Percentiles rank a stretch among this genome's conserved stretches.
Evolutionary conservation across 805 yeast species (phyloP).

Genomic region (Candida sonorensis): DNA sequence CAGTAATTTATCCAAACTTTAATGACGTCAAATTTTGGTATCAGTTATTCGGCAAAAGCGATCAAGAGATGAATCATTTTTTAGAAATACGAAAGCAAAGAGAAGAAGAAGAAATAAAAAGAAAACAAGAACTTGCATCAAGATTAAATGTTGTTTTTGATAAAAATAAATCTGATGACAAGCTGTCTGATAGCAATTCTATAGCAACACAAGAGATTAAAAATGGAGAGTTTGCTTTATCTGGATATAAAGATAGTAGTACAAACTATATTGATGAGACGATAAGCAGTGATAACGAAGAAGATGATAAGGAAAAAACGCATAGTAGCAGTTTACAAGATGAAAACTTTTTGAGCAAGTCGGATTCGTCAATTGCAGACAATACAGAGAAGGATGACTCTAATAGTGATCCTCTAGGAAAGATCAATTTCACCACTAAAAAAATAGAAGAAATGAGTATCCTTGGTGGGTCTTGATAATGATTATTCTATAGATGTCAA

Average conservation of each 20-base stretch:
- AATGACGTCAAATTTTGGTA: conserved; percentile 81
- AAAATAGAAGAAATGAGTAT: conserved; percentile 5
- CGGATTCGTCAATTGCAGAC: too few species aligned
- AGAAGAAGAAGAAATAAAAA: conserved; percentile 1
- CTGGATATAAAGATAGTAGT: background rate
- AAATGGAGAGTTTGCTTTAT: background rate
- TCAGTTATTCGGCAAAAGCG: conserved; percentile 71
- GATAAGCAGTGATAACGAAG: background rate
- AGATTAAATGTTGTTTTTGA: conserved; percentile 1
- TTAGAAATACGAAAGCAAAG: conserved; percentile 4
- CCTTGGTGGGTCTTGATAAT: background rate
- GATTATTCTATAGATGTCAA: background rate
- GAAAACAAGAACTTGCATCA: conserved; percentile 2
- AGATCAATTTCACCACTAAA: conserved; percentile 1
- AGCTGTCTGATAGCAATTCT: too few species aligned
- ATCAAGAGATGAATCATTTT: conserved; percentile 52
- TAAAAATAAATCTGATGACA: background rate
- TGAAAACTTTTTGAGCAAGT: too few species aligned
- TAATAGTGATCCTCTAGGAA: conserved; percentile 2
- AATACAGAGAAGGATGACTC: background rate
- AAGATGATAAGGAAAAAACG: conserved; percentile 1
- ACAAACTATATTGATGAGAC: conserved; percentile 1
- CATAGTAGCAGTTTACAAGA: conserved; percentile 1
- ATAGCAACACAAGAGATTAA: conserved; percentile 1
- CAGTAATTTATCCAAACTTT: conserved; percentile 53